Conservation (phyloP, 306 rosid species). For the Chamaecrista fasciculata region DNA sequence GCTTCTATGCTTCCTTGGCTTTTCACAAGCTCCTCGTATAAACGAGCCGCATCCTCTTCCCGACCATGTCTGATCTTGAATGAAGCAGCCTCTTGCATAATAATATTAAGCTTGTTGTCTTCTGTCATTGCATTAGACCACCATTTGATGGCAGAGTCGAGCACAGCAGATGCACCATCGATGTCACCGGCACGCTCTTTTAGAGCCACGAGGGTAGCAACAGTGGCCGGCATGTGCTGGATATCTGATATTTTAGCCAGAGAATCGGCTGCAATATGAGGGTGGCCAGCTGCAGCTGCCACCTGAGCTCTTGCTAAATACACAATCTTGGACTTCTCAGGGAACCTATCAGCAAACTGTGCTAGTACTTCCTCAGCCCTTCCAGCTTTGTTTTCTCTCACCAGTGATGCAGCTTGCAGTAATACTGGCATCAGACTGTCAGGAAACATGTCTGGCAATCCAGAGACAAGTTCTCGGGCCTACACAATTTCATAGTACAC, state of each 20-base stretch:
- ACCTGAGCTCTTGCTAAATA: slow-evolving; percentile 87
- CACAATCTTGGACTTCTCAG: slow-evolving; percentile 69
- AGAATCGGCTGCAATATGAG: slow-evolving; percentile 87
- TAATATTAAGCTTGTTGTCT: slow-evolving; percentile 69
- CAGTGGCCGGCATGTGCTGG: slow-evolving; percentile 92
- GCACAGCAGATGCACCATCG: slow-evolving; percentile 85
- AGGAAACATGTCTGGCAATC: slow-evolving; percentile 73
- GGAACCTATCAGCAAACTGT: slow-evolving; percentile 73
- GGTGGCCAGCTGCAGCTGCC: slow-evolving; percentile 90
- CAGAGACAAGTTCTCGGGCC: slow-evolving; percentile 89
- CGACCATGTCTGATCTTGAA: slow-evolving; percentile 81
- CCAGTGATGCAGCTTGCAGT: slow-evolving; percentile 83
- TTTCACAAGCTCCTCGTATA: slow-evolving; percentile 87
- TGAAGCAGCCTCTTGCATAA: slow-evolving; percentile 92
- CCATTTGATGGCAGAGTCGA: slow-evolving; percentile 87
- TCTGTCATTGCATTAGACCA: slow-evolving; percentile 92
- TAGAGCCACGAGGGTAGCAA: slow-evolving; percentile 88
- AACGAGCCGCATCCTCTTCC: slow-evolving; percentile 75
- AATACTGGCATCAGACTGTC: slow-evolving; percentile 64
- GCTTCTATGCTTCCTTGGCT: slow-evolving; percentile 81
- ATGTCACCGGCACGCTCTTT: slow-evolving; percentile 87
- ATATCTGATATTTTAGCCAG: slow-evolving; percentile 74
- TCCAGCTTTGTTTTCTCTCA: slow-evolving; percentile 93
- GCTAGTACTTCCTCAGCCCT: slow-evolving; percentile 84
- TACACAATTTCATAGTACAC: slow-evolving; percentile 28